phyloP scores from a whole-genome alignment of 1,284 basidiomycete genomes.

The Agaricales sp. region DNA sequence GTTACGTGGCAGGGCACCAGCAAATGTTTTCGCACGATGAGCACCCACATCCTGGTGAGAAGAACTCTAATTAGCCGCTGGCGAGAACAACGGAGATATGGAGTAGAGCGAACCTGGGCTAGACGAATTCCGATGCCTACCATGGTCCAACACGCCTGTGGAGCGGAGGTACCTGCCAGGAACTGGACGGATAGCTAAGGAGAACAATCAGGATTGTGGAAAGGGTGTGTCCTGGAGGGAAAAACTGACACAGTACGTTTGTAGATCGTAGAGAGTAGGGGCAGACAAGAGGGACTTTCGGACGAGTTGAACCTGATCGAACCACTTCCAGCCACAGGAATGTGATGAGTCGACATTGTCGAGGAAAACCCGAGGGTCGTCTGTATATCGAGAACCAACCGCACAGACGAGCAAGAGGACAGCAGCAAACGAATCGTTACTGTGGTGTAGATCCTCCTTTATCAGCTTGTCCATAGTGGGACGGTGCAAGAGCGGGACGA shows the following conservation, averaged over 20 bases:
- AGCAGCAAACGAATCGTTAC: conserved; percentile 53
- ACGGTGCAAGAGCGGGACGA: conserved; percentile 67
- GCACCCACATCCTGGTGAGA: conserved; percentile 51
- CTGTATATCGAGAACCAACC: conserved; percentile 57
- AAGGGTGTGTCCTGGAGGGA: background rate
- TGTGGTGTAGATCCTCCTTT: conserved; percentile 44
- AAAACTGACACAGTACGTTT: conserved; percentile 31
- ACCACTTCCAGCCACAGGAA: conserved; percentile 70
- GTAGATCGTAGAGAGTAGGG: conserved; percentile 52
- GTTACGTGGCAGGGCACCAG: conserved; percentile 20
- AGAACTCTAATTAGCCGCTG: background rate
- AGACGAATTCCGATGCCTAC: conserved; percentile 36
- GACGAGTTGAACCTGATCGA: conserved; percentile 48
- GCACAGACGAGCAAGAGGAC: conserved; percentile 73
- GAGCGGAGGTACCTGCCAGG: conserved; percentile 28
- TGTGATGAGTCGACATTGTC: conserved; percentile 31
- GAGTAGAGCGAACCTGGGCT: conserved; percentile 25
- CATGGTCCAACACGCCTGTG: conserved; percentile 36
- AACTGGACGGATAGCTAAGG: conserved; percentile 9
- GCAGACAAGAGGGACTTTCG: conserved; percentile 35
- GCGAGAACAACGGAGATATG: background rate
- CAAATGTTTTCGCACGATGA: conserved; percentile 39
- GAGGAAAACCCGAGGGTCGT: conserved; percentile 52
- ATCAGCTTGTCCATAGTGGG: conserved; percentile 59
- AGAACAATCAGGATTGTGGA: conserved; percentile 17